Base-by-base conservation (phyloP, 2,329 filamentous ascomycete species). In the Gnomoniopsis smithogilvyi region DNA sequence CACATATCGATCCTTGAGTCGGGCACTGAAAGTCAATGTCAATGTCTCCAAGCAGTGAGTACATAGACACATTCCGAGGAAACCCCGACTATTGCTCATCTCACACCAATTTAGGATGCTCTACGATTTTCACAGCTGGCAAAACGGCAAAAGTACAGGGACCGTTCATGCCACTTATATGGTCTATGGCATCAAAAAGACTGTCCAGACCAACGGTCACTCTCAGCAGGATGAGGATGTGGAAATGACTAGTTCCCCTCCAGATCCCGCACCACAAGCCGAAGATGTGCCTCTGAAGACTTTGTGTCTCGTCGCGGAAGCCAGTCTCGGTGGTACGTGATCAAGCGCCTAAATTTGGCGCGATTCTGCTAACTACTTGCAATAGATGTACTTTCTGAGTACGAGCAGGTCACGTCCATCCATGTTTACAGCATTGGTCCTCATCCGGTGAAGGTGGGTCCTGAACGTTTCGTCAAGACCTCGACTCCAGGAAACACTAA, bases 111-210 rank as follows among this genome's bases (percentile, higher is more conserved):
- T 19, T 54, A 96, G 89, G 72, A 96, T 95, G 84, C 85, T 93
- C 17, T 96, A 85, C 73, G 90, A 96, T 34, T 98, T 96, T 66
- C 85, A 97, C 72, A 80, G 82, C 63, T 84, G 80, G 58, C 90
- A 96, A 70, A 96, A 92, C 72, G 80, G 78, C 56, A 91, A 89
- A 72, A 89, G 86, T 62, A 81, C 89, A 0, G 83, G 85, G 22
- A 88, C 86, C 26, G 79, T 97, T n/a, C 85, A 96, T 75, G 95
- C 94, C 48, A 97, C 92, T n/a, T 99, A 97, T 74, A 78, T 97
- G 51, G 71, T 99, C 49, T 89, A 87, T 53, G 95, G 94, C 43
- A 83, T 78, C 22, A 89, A 84, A 67, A 79, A 74, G 55, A 67
- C 68, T 6, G 68, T 70, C 19, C 71, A 74, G 15, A 46, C 52